Base-by-base conservation (phyloP, 129 eudicot species). In the Saposhnikovia divaricata region DNA sequence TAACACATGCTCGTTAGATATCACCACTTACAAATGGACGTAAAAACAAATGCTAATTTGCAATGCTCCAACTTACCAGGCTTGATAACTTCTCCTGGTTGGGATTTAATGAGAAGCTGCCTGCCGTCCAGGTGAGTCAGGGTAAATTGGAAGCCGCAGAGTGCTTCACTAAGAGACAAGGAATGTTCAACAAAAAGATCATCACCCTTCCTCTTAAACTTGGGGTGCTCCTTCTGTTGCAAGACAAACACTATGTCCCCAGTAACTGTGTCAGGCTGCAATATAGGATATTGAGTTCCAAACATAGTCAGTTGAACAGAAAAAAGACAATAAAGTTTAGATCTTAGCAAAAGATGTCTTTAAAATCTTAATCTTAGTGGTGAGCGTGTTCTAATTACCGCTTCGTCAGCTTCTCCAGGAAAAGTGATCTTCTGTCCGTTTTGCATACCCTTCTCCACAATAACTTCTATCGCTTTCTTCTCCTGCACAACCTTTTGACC, bases 191-290 rank as follows among this genome's bases (percentile, higher is more conserved):
- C 83, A 45, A 93, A 93, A 4, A 93, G 83, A 79, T 93, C 98
- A 39, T 93, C 98, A 4, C 92, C 93, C 90, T 93, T 90, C 72
- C 98, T 85, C 85, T 90, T 90, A 27, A 89, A 93, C 80, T 82
- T 93, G 0, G 98, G 92, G 72, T 93, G 96, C 72, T 93, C 98
- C 76, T 93, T 93, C 82, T 93, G 98, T 83, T 93, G 98, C 69
- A 93, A 86, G 5, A 93, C 92, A 72, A 93, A 93, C 4, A 93
- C 96, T 69, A 90, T 90, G 74, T 93, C 98, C 25, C 98, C 98
- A 0, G 96, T 90, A 1, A 91, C 88, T 0, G 92, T 93, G 70
- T 93, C 98, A 39, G 98, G 98, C 96, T 92, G 96, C 84, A 87
- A 38, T 10, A 27, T 45, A 59, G 39, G 31, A 81, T 4, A 31